Evolutionary conservation across 768 basidiomycete species (phyloP).

Genomic region (Rhizopogon rudus): DNA sequence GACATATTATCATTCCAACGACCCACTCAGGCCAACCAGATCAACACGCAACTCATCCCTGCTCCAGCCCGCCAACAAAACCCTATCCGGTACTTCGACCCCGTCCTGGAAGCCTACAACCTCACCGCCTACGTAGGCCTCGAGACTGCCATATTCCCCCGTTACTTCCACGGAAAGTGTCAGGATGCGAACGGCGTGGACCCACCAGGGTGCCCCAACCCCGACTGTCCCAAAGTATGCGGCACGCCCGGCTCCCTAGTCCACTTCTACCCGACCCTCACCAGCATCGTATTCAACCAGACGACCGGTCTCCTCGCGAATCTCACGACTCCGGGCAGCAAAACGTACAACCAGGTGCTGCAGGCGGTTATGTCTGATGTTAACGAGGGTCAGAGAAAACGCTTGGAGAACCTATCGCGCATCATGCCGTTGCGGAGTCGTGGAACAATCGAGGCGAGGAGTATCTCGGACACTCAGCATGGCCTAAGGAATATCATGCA

Average conservation of each 20-base stretch:
- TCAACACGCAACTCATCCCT: conserved; percentile 30
- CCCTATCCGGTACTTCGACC: conserved; percentile 36
- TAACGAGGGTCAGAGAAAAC: conserved; percentile 8
- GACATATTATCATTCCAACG: background rate
- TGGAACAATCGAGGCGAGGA: conserved; percentile 13
- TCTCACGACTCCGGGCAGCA: conserved; percentile 33
- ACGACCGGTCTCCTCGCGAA: conserved; percentile 30
- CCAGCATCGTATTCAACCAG: conserved; percentile 43
- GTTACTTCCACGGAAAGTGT: conserved; percentile 78
- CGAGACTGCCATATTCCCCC: conserved; percentile 57
- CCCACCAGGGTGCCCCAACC: conserved; percentile 71
- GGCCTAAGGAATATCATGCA: conserved; percentile 30
- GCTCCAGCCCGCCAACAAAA: conserved; percentile 14
- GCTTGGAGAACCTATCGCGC: conserved; percentile 5
- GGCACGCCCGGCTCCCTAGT: conserved; percentile 80
- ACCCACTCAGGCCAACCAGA: conserved; percentile 28
- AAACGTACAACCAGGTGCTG: conserved; percentile 39
- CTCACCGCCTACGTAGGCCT: conserved; percentile 38
- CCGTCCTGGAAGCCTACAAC: conserved; percentile 44
- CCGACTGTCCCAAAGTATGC: conserved; percentile 73
- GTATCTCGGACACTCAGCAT: conserved; percentile 7
- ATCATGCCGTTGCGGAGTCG: conserved; percentile 2
- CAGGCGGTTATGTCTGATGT: conserved; percentile 35
- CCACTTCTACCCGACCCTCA: conserved; percentile 54
- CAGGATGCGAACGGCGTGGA: conserved; percentile 45